Conservation (phyloP, 192 early-diverging fungal genomes). For the Endogone sp. region DNA sequence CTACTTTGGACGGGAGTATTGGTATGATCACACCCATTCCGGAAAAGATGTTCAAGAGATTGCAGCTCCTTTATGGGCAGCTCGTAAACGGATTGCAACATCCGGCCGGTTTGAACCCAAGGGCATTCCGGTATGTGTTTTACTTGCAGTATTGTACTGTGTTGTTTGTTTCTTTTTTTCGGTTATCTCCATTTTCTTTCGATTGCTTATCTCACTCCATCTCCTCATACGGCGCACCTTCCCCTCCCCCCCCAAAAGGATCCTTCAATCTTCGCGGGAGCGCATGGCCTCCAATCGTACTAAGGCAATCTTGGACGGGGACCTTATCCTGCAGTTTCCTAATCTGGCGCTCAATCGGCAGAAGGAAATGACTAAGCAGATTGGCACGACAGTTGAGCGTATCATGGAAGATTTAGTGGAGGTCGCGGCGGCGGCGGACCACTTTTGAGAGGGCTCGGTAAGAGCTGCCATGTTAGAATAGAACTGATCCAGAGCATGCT, state of each 20-base stretch:
- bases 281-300: constrained; percentile 70
- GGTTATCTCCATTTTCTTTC: constrained; percentile 20
- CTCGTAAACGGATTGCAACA: constrained; percentile 81
- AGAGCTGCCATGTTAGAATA: no score
- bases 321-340: constrained; percentile 72
- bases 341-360: constrained; percentile 65
- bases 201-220: neutral
- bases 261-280: constrained; percentile 55
- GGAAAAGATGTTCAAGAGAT: constrained; percentile 90
- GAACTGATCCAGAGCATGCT: no score
- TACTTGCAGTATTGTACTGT: constrained; percentile 14
- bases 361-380: constrained; percentile 83
- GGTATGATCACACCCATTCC: constrained; percentile 69
- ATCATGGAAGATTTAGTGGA: constrained; percentile 81
- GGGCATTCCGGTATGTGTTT: constrained; percentile 71
- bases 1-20: constrained; percentile 68
- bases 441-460: no score
- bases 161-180: constrained; percentile 4
- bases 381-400: constrained; percentile 79
- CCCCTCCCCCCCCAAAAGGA: no score
- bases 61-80: constrained; percentile 79
- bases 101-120: constrained; percentile 86
- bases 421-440: constrained; percentile 57
- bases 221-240: no score
- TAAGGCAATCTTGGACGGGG: constrained; percentile 81